A percentile compares a stretch with the other conserved stretches of the same genome.
Conservation (phyloP, 106 monocot genomes). For the Allium cepa region DNA sequence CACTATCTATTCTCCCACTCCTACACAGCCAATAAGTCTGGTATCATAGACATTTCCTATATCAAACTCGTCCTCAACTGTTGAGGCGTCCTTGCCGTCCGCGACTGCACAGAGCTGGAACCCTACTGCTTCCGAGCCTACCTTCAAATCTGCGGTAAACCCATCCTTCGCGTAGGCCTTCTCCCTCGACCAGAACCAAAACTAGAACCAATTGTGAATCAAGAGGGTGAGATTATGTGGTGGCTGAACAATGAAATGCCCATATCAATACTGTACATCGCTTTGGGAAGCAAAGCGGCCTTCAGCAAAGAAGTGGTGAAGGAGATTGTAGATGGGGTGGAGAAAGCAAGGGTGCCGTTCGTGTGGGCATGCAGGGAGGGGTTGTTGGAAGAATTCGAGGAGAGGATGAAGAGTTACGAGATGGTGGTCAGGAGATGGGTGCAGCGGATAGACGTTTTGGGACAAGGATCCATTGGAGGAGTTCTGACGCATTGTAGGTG, state of each 20-base stretch:
- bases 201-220: too few relatives aligned
- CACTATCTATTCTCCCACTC: neutral
- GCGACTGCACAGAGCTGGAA: slow-evolving; percentile 13
- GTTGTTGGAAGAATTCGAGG: too few relatives aligned
- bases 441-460: slow-evolving; percentile 2
- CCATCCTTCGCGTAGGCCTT: slow-evolving; percentile 8
- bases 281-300: too few relatives aligned
- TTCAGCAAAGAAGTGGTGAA: too few relatives aligned
- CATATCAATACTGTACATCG: too few relatives aligned
- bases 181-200: neutral
- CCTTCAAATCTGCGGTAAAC: neutral
- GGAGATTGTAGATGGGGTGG: too few relatives aligned
- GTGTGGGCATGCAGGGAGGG: too few relatives aligned
- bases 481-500: slow-evolving; percentile 8
- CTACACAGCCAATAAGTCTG: neutral
- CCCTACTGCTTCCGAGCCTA: slow-evolving; percentile 1
- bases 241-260: too few relatives aligned
- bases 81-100: neutral
- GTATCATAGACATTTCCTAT: neutral
- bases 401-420: neutral
- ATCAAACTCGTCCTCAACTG: neutral
- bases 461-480: slow-evolving; percentile 2
- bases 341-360: too few relatives aligned
- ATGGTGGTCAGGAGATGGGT: slow-evolving; percentile 4
- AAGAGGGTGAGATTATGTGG: too few relatives aligned